Base-by-base conservation (phyloP, 345 rosid species). In the Draba incana region DNA sequence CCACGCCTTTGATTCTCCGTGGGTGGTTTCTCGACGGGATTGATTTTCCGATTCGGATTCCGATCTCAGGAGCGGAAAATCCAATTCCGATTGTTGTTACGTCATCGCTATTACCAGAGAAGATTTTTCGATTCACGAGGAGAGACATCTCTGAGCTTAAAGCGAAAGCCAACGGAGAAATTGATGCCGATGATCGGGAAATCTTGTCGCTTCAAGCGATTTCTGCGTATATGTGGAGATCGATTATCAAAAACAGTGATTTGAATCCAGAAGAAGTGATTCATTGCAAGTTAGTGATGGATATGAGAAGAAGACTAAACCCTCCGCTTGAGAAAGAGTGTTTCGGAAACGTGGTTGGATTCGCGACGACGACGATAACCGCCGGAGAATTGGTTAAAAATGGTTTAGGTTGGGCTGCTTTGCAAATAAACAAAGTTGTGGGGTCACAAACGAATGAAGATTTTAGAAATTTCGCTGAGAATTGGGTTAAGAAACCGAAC, bases 131-230 rank as follows among this genome's bases (percentile, higher is more conserved):
- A 35, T 75, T 82, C 52, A 65, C 66, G 6, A 72, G 48, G 6
- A 13, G 51, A 7, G 44, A 53, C 2, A 66, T 80, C 39, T 43
- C 68, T 8, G 53, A 30, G 20, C 83, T 82, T 1, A 79, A 82
- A 74, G 58, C 66, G 4, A 77, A 68, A 71, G 80, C 83, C 2
- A 82, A 71, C 31, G 69, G 5, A 0, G 78, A 78, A 45, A 57
- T 66, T 37, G 1, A 2, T 4, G 23, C 61, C 25, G 52, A 42
- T 20, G 61, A 16, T 43, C 15, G 46, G 46, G 52, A 33, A 4
- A 79, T 79, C 39, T 79, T 80, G 6, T 71, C 79, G 14, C 67
- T 79, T 64, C 82, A 79, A 70, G 66, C 80, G 13, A 46, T 79
- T 11, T 31, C 63, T 0, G 76, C 66, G 6, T 60, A 62, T 44